Evolutionary conservation across 257 asterid species (phyloP), one percentile per base, ranked within the genome.

Genomic region (Orobanche coerulescens): DNA sequence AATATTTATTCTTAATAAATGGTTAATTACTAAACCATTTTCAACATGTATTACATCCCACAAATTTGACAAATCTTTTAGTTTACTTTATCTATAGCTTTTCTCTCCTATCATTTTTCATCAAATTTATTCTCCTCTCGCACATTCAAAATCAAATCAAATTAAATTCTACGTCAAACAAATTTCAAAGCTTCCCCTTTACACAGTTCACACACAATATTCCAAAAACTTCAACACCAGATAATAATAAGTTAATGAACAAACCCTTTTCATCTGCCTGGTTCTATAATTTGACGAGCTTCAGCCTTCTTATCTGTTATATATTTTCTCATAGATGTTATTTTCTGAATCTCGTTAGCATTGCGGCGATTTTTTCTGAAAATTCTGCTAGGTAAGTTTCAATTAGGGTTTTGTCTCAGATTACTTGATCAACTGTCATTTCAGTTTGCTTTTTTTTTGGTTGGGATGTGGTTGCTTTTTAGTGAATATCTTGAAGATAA

Each of bases 121-220:
- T 63, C 76, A 69, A 72, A 33, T 4, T 65, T 50, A 57, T 52
- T 59, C 50, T 58, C 73, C 56, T 15, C 19, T 46, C 57, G 63
- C 25, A 12, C 50, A 40, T 58, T 53, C 62, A 75, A 22, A 69
- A 69, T 74, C 77, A 68, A 78, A 74, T 62, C 62, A 78, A 75
- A 65, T 78, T 72, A 80, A 49, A 36, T n/a, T n/a, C n/a, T n/a
- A n/a, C 66, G 80, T 75, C 83, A 71, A 71, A 56, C 76, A 57
- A 68, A 48, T 68, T 74, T 78, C 76, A 64, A 71, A 58, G 30
- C 18, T 63, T 39, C 63, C 54, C 50, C 72, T 43, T 15, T 43
- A 58, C 76, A 64, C 70, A 64, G 51, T 34, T 34, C 71, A 60
- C 73, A 60, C 61, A 72, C 70, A 61, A 52, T 25, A 34, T 44